Evolutionary conservation across 2,329 filamentous ascomycete species (phyloP).

Genomic region (Cladosporium colombiae): DNA sequence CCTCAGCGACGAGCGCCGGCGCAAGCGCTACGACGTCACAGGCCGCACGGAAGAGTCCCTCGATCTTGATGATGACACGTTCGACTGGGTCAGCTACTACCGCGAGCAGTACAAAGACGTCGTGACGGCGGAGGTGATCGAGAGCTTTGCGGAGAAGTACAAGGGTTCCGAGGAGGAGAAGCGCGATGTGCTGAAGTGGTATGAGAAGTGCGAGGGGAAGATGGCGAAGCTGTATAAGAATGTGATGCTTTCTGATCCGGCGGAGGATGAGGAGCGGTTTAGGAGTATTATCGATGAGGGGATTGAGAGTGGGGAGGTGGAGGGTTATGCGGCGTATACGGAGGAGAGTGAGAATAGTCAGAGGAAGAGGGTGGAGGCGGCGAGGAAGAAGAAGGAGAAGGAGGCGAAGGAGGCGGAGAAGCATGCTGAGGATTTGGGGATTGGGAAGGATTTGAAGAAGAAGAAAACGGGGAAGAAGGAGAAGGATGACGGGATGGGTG

Average conservation of each 20-base stretch:
- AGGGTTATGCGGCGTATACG: conserved; percentile 67
- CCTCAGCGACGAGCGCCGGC: conserved; percentile 77
- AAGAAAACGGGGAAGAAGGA: conserved; percentile 42
- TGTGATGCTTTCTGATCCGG: conserved; percentile 83
- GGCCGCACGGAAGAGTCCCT: conserved; percentile 85
- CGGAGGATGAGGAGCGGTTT: conserved; percentile 85
- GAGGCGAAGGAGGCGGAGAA: conserved; percentile 66
- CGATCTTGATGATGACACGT: conserved; percentile 60
- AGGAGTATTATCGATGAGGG: conserved; percentile 77
- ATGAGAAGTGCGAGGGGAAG: conserved; percentile 70
- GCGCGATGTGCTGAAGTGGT: conserved; percentile 74
- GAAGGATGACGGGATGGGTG: conserved; percentile 40
- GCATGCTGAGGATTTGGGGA: conserved; percentile 71
- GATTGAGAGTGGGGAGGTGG: conserved; percentile 68
- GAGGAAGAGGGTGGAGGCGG: conserved; percentile 54
- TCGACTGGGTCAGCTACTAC: conserved; percentile 91
- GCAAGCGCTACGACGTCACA: conserved; percentile 84
- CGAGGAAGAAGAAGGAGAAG: conserved; percentile 66
- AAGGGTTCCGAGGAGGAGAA: conserved; percentile 84
- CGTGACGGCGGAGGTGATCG: conserved; percentile 72
- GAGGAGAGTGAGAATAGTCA: conserved; percentile 61
- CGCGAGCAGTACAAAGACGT: conserved; percentile 77
- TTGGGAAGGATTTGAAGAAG: conserved; percentile 61
- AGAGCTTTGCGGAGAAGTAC: conserved; percentile 74
- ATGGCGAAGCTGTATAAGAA: conserved; percentile 76